These are phyloP conservation scores for Dipodascus geniculatus DNA, from an alignment of 805 yeast species.

Conservation along the genomic window DNA sequence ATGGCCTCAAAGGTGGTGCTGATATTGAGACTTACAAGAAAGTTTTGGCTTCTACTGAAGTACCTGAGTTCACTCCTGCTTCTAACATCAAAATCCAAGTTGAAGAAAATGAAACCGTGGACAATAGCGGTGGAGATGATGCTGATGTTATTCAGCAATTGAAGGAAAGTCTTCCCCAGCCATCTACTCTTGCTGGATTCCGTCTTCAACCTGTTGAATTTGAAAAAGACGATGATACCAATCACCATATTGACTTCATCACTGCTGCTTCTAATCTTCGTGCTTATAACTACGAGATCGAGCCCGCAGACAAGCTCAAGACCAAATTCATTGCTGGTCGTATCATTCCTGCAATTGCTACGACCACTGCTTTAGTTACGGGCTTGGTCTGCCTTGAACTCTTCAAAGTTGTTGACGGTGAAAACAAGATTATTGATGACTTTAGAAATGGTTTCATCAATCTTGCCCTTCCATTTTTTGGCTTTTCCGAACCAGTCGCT, in stretches of 20 bases:
- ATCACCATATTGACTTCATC: slow-evolving; percentile 93
- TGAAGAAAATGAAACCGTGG: slow-evolving; percentile 81
- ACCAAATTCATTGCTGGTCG: slow-evolving; percentile 97
- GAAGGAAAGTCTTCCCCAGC: slow-evolving; percentile 75
- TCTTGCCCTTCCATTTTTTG: slow-evolving; percentile 90
- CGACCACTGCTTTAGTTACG: slow-evolving; percentile 96
- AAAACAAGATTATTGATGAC: slow-evolving; percentile 58
- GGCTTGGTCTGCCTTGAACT: slow-evolving; percentile 89
- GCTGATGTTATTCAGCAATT: slow-evolving; percentile 54
- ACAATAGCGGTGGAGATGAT: slow-evolving; percentile 33
- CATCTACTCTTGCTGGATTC: slow-evolving; percentile 80
- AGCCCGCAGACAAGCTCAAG: slow-evolving; percentile 75
- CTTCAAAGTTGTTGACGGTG: slow-evolving; percentile 74
- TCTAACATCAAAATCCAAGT: slow-evolving; percentile 75
- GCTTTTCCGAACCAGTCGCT: slow-evolving; percentile 90
- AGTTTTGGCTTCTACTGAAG: slow-evolving; percentile 38
- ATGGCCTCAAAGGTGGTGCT: slow-evolving; percentile 71
- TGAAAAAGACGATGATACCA: slow-evolving; percentile 95
- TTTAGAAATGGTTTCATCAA: slow-evolving; percentile 89
- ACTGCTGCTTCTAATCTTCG: slow-evolving; percentile 93
- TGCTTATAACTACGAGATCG: slow-evolving; percentile 83
- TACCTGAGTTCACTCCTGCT: slow-evolving; percentile 64
- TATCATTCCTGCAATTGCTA: slow-evolving; percentile 97
- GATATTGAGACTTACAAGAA: slow-evolving; percentile 39
- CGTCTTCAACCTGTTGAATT: slow-evolving; percentile 83